Conservation (phyloP, 352 stramenopile species). For the Pythium diclinum region DNA sequence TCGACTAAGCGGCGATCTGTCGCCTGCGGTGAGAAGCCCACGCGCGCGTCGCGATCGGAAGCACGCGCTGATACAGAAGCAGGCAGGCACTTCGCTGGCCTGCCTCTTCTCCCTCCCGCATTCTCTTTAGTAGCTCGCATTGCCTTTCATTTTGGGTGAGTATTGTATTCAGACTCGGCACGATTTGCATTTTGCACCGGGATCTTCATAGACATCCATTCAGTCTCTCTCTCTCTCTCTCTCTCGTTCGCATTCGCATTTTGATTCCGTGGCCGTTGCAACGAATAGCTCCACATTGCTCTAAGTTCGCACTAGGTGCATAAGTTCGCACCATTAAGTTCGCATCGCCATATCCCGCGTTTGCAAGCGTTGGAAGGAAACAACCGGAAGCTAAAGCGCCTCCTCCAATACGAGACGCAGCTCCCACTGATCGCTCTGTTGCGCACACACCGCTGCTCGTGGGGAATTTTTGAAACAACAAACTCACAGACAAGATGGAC, state of each 20-base stretch:
- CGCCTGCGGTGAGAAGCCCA: not conserved
- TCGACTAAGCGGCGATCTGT: constrained; percentile 52
- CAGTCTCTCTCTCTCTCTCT: not conserved
- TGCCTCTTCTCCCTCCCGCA: not conserved
- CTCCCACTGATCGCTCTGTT: not conserved
- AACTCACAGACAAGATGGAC: constrained; percentile 3
- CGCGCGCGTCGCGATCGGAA: constrained; percentile 1
- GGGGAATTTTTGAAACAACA: not conserved
- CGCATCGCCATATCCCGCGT: constrained; percentile 1
- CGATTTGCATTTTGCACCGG: not conserved
- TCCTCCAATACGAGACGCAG: not conserved
- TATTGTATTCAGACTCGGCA: constrained; percentile 23
- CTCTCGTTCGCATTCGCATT: not conserved
- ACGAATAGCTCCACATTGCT: not conserved
- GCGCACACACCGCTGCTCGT: not conserved
- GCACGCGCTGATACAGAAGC: not conserved
- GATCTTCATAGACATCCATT: constrained; percentile 7
- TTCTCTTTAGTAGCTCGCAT: not conserved
- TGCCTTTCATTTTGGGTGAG: constrained; percentile 24
- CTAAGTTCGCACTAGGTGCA: not conserved
- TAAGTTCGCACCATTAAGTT: not conserved
- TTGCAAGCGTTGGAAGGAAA: constrained; percentile 6
- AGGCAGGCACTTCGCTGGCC: not conserved
- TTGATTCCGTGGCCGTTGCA: not conserved
- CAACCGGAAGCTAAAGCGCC: not conserved